phyloP scores from a whole-genome alignment of 2,329 filamentous ascomycete species.

The Pyrenochaeta sp. region DNA sequence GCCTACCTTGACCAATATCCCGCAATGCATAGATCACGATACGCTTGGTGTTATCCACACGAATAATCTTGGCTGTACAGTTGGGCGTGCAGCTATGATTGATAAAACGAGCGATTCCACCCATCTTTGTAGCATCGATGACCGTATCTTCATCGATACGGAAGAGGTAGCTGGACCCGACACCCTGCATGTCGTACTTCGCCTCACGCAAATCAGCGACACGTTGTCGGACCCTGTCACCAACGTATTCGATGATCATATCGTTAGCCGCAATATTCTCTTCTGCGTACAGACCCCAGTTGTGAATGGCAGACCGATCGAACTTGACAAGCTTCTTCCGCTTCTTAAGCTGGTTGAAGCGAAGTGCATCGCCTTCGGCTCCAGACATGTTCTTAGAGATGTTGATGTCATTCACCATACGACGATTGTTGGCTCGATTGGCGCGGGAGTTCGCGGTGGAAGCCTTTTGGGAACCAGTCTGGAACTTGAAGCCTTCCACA shows the following conservation, averaged over 20 bases:
- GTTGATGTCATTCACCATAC: slow-evolving; percentile 92
- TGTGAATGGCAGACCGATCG: slow-evolving; percentile 96
- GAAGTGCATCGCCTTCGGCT: slow-evolving; percentile 85
- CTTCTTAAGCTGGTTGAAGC: slow-evolving; percentile 99
- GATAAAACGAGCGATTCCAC: slow-evolving; percentile 97
- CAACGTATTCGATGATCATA: slow-evolving; percentile 99
- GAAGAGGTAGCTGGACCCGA: slow-evolving; percentile 97
- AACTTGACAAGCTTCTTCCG: slow-evolving; percentile 99
- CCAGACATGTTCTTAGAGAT: slow-evolving; percentile 80
- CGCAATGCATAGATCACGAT: slow-evolving; percentile 98
- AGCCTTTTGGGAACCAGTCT: slow-evolving; percentile 75
- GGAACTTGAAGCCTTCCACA: slow-evolving; percentile 64
- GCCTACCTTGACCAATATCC: slow-evolving; percentile 93
- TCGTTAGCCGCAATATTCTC: slow-evolving; percentile 97
- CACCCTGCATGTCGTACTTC: slow-evolving; percentile 92
- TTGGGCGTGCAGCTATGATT: slow-evolving; percentile 99
- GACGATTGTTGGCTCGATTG: slow-evolving; percentile 94
- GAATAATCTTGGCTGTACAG: slow-evolving; percentile 99
- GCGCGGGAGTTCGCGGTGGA: slow-evolving; percentile 91
- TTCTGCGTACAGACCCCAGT: slow-evolving; percentile 97
- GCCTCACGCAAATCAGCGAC: slow-evolving; percentile 96
- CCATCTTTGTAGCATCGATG: slow-evolving; percentile 97
- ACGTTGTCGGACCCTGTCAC: slow-evolving; percentile 94
- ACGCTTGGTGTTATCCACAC: slow-evolving; percentile 95
- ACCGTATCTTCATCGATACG: slow-evolving; percentile 98